phyloP scores from a whole-genome alignment of 2,329 filamentous ascomycete species.

The Calonectria henricotiae region DNA sequence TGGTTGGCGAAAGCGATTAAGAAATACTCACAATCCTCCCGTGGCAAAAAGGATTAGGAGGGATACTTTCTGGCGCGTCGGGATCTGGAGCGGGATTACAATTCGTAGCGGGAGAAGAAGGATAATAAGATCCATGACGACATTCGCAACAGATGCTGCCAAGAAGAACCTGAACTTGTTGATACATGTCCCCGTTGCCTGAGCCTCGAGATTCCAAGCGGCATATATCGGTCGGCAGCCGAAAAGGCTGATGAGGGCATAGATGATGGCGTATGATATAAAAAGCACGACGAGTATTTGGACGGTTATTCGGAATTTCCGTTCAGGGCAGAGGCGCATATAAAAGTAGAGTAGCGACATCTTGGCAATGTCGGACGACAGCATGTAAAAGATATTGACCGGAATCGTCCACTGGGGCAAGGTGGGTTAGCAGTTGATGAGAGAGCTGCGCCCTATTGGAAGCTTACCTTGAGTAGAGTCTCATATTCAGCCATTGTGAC shows the following conservation, averaged over 20 bases:
- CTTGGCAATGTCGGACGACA: slow-evolving; percentile 48
- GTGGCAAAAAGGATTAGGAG: slow-evolving; percentile 42
- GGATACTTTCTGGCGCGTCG: slow-evolving; percentile 7
- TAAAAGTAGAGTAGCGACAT: slow-evolving; percentile 49
- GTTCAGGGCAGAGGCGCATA: slow-evolving; percentile 45
- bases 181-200: slow-evolving; percentile 45
- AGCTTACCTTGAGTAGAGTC: slow-evolving; percentile 10
- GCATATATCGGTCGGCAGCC: slow-evolving; percentile 47
- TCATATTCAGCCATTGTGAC: slow-evolving; percentile 10
- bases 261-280: slow-evolving; percentile 41
- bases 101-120: slow-evolving; percentile 13
- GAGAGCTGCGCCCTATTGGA: no score
- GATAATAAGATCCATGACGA: slow-evolving; percentile 42
- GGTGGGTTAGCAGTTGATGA: slow-evolving; percentile 9
- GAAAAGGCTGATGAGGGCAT: slow-evolving; percentile 47
- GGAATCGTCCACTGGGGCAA: slow-evolving; percentile 45
- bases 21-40: slow-evolving; percentile 25
- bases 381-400: slow-evolving; percentile 51
- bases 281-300: slow-evolving; percentile 4
- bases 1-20: no score
- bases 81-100: slow-evolving; percentile 1
- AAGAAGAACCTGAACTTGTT: slow-evolving; percentile 50
- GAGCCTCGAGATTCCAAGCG: slow-evolving; percentile 45
- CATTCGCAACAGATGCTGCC: slow-evolving; percentile 47
- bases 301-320: slow-evolving; percentile 39